These are phyloP conservation scores for Brettanomyces nanus DNA, from an alignment of 805 yeast species.

Conservation along the genomic window DNA sequence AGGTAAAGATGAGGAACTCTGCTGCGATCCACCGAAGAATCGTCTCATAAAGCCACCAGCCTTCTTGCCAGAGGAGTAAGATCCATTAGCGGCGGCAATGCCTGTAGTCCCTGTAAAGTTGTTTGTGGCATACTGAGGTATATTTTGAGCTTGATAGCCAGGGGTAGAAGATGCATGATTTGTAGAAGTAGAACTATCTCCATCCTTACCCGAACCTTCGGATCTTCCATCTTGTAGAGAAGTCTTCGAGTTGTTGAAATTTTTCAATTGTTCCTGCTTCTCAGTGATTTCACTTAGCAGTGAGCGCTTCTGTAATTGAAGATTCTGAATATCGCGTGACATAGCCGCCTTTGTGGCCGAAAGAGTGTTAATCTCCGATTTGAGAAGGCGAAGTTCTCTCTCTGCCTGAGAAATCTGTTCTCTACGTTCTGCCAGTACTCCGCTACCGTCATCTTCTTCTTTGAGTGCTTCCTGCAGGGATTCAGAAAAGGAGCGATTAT, in stretches of 20 bases:
- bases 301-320: conserved; percentile 38
- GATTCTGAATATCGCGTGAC: conserved; percentile 41
- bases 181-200: no score
- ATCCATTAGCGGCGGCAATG: no score
- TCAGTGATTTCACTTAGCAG: conserved; percentile 37
- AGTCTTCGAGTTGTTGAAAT: neutral
- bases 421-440: neutral
- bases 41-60: conserved; percentile 24
- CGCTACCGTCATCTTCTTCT: neutral
- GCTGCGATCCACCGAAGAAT: conserved; percentile 18
- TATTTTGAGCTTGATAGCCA: no score
- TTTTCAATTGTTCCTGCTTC: neutral
- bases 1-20: conserved; percentile 5
- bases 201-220: no score
- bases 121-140: no score
- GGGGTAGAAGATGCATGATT: no score
- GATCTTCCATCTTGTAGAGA: neutral
- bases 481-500: conserved; percentile 37
- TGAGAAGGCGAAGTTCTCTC: conserved; percentile 30
- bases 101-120: no score
- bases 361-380: conserved; percentile 33
- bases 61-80: no score
- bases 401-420: conserved; percentile 28
- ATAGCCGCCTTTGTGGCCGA: conserved; percentile 34
- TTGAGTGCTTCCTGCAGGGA: conserved; percentile 28